phyloP scores from a whole-genome alignment of 2,329 filamentous ascomycete species.

The Cladophialophora psammophila region DNA sequence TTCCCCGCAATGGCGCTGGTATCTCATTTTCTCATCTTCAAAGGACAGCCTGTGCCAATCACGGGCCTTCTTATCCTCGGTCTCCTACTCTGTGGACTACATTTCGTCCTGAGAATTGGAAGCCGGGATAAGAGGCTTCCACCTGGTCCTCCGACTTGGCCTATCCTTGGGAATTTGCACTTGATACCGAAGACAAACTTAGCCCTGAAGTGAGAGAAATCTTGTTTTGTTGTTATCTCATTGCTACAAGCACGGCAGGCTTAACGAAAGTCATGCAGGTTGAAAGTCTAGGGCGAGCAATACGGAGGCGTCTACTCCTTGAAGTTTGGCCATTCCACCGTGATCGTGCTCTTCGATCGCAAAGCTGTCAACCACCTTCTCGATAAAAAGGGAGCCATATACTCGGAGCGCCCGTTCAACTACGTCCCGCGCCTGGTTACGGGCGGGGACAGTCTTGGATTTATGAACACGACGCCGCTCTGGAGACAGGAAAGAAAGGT shows the following conservation, averaged over 20 bases:
- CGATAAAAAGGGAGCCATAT: constrained; percentile 22
- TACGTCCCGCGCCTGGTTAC: constrained; percentile 23
- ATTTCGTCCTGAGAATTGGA: constrained; percentile 11
- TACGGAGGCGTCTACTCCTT: constrained; percentile 22
- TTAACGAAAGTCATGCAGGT: neutral
- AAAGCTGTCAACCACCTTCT: constrained; percentile 21
- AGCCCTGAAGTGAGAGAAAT: constrained; percentile 9
- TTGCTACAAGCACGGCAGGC: neutral
- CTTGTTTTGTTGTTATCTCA: constrained; percentile 3
- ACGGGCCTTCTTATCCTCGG: neutral
- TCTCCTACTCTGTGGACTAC: neutral
- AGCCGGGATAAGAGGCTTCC: constrained; percentile 20
- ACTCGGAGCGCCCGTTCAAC: constrained; percentile 16
- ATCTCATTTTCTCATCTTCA: constrained; percentile 1
- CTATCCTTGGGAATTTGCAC: constrained; percentile 23
- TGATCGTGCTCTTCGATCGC: constrained; percentile 20
- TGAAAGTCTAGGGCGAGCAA: constrained; percentile 19
- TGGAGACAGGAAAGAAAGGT: constrained; percentile 28
- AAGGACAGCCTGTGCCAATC: constrained; percentile 1
- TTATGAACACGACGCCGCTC: constrained; percentile 27
- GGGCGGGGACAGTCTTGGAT: constrained; percentile 25
- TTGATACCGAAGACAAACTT: constrained; percentile 8
- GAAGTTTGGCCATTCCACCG: constrained; percentile 16
- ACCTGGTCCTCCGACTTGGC: constrained; percentile 18
- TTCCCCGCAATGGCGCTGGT: neutral